Conservation (phyloP, 1,284 basidiomycete genomes). For the Cronartium ribicola region DNA sequence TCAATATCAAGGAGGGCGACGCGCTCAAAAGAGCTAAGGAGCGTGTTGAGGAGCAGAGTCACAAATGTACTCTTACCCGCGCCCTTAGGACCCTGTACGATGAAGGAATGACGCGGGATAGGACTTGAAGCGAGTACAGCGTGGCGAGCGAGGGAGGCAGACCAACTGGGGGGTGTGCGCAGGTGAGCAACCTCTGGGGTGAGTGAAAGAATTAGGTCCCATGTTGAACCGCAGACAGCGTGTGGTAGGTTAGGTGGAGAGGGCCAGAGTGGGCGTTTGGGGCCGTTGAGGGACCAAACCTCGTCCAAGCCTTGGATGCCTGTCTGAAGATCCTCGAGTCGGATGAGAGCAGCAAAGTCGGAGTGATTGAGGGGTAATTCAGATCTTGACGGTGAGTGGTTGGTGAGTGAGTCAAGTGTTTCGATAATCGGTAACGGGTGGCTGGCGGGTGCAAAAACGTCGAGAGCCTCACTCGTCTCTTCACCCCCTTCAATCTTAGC, state of each 20-base stretch:
- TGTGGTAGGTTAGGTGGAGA: neutral
- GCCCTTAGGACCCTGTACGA: constrained; percentile 29
- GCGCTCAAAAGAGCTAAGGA: constrained; percentile 12
- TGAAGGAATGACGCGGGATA: neutral
- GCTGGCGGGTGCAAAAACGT: constrained; percentile 27
- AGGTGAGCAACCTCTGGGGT: constrained; percentile 14
- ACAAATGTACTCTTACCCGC: constrained; percentile 34
- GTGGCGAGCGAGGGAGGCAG: neutral
- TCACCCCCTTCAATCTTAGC: neutral
- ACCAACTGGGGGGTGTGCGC: constrained; percentile 5
- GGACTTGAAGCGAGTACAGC: neutral
- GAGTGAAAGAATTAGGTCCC: constrained; percentile 18
- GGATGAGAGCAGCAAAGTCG: constrained; percentile 23
- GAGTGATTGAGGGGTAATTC: constrained; percentile 1
- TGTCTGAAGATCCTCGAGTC: constrained; percentile 15
- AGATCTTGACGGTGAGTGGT: neutral
- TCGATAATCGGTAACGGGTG: constrained; percentile 35
- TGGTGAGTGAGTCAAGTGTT: neutral
- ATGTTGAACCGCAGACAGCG: constrained; percentile 8
- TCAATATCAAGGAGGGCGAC: constrained; percentile 38
- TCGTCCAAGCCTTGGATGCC: constrained; percentile 23
- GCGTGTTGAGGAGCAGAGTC: constrained; percentile 22
- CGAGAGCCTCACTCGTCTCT: neutral
- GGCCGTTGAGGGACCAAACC: constrained; percentile 21
- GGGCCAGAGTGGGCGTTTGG: constrained; percentile 21